These are phyloP conservation scores for Dovyalis caffra DNA, from an alignment of 345 rosid species.

Conservation along the genomic window DNA sequence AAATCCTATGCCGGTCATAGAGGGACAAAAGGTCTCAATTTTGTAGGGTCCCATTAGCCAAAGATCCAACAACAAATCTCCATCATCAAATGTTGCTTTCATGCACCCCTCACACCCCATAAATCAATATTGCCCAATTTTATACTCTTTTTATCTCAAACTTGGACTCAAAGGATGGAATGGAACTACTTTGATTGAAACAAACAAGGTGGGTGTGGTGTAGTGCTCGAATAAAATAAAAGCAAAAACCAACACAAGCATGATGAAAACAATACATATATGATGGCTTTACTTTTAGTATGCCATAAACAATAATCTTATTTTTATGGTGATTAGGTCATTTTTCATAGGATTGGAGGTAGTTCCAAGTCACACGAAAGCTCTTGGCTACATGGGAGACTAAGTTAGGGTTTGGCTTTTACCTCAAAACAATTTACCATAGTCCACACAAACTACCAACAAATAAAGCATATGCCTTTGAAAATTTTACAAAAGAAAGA, in stretches of 20 bases:
- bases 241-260: neutral
- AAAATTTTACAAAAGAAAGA: neutral
- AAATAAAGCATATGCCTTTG: neutral
- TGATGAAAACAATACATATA: neutral
- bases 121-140: neutral
- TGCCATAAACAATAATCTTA: neutral
- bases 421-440: neutral
- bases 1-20: slow-evolving; percentile 19
- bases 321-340: neutral
- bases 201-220: neutral
- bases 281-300: neutral
- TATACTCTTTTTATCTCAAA: neutral
- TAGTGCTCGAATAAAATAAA: neutral
- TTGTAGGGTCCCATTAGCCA: slow-evolving; percentile 7
- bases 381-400: too few relatives aligned
- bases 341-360: neutral
- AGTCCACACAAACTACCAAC: neutral
- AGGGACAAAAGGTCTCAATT: slow-evolving; percentile 30
- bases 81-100: slow-evolving; percentile 27
- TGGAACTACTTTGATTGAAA: slow-evolving; percentile 12
- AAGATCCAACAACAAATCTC: slow-evolving; percentile 3
- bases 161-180: slow-evolving; percentile 3
- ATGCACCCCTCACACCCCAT: neutral
- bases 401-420: too few relatives aligned
- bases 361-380: neutral